Base-by-base conservation (phyloP, 148 eudicot species). In the Amaranthus palmeri region DNA sequence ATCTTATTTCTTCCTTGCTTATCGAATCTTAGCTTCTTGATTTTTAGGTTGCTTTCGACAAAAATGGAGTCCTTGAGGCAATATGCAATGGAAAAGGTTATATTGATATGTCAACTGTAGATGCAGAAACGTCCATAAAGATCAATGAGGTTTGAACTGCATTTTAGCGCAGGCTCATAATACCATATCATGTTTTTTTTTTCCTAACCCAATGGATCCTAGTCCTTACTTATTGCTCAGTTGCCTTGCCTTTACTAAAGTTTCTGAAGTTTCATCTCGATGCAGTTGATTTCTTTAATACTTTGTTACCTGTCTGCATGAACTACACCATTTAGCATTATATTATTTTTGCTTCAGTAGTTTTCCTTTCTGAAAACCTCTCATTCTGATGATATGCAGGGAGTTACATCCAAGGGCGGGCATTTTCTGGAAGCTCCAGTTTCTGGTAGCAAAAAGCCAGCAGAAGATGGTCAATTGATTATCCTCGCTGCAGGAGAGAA, bases 371-470 rank as follows among this genome's bases (percentile, higher is more conserved):
- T 54, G 48, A 54, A 25, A 61, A 18, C 71, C 54, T 15, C 51
- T 52, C 36, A 60, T 7, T 61, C 3, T 47, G 68, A 59, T 57
- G 8, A 58, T 79, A 51, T 79, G 67, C 81, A 95, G 99, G 99
- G 92, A 72, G 77, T 95, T 58, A 82, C 79, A 75, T 82, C 90
- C 60, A 95, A 92, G 76, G 93, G 99, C 54, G 99, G 99, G 72
- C 59, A 36, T 67, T 95, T 95, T 73, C 84, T 95, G 57, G 99
- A 95, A 86, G 97, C 85, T 80, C 99, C 99, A 67, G 99, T 95
- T 76, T 95, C 99, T 15, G 99, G 97, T 57, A 95, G 99, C 86
- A 95, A 95, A 84, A 92, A 95, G 82, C 99, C 97, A 52, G 99
- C 99, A 73, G 99, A 95, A 80, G 97, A 92, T 80, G 99, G 99